Evolutionary conservation across 805 yeast species (phyloP), one percentile per base, ranked within the genome.

Genomic region (Sugiyamaella smithiae): DNA sequence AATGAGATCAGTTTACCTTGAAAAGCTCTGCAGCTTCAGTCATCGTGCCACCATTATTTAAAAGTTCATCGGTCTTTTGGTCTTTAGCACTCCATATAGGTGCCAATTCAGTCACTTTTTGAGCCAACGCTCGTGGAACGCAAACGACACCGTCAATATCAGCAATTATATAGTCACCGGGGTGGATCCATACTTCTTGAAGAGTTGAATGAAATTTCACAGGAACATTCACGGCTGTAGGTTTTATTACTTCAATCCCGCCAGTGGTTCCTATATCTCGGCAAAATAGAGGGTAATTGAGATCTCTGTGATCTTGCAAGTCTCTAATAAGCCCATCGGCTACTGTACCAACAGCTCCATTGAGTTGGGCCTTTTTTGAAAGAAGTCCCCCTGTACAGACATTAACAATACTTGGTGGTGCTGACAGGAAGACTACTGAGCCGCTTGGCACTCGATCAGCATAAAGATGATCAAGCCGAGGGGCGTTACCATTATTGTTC

Each of bases 151-250:
- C 52, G 36, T 49, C 52, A 14, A 24, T 14, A 32, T 49, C 52
- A 5, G 45, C 52, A 11, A 49, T 45, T n/a, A 49, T 45, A 25
- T 29, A 33, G 25, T 49, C 52, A 7, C 52, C 52, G 67, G 76
- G 77, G 63, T 90, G 97, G 55, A 87, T 84, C 1, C 87, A 83
- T 58, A 85, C 88, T 1, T 97, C 97, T 22, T 87, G 77, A 51
- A 80, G 79, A 60, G 90, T 97, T 50, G 86, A 74, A 1, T 80
- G 70, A 1, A 81, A 59, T 1, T 90, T 69, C 29, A 68, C 57
- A 2, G 40, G 31, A 22, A 49, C 37, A 22, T 44, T 45, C 36
- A 23, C 24, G 5, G 49, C 45, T 22, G 52, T 26, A 5, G 52
- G 52, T n/a, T 48, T 44, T 6, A 49, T 43, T 9, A 49, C 49